Conservation (phyloP, 2,329 filamentous ascomycete species). For the Aspergillus udagawae region DNA sequence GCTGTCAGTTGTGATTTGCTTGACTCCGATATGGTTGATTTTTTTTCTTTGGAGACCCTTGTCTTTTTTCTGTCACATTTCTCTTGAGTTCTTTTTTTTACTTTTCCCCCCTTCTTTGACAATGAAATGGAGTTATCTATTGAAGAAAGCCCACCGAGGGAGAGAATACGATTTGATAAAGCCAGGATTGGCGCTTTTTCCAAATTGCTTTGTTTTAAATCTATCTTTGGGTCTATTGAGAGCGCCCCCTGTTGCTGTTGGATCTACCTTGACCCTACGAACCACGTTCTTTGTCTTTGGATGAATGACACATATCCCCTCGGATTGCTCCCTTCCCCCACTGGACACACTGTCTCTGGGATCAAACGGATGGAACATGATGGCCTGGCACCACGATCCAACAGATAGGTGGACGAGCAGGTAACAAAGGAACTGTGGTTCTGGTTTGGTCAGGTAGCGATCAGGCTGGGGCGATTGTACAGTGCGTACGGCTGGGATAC, state of each 20-base stretch:
- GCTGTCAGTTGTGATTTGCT: not conserved
- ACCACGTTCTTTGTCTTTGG: slow-evolving; percentile 3
- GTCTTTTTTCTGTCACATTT: slow-evolving; percentile 4
- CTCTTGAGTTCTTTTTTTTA: slow-evolving; percentile 4
- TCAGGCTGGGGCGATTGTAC: not conserved
- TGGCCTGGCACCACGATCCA: not conserved
- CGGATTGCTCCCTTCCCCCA: not conserved
- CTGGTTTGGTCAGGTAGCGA: not conserved
- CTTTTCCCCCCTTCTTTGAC: slow-evolving; percentile 15
- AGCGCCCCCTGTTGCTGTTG: slow-evolving; percentile 4
- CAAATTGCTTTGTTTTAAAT: slow-evolving; percentile 18
- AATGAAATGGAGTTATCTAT: slow-evolving; percentile 14
- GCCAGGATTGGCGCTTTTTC: slow-evolving; percentile 14
- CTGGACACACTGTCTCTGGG: not conserved
- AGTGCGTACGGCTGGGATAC: not conserved
- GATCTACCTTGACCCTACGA: slow-evolving; percentile 1
- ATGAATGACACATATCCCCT: slow-evolving; percentile 4
- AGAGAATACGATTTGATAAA: slow-evolving; percentile 11
- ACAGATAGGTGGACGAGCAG: not conserved
- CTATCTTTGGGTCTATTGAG: slow-evolving; percentile 10
- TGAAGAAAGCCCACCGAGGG: slow-evolving; percentile 19
- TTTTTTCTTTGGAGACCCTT: slow-evolving; percentile 2
- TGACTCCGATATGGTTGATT: not conserved
- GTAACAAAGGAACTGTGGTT: not conserved
- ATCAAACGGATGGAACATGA: slow-evolving; percentile 1